phyloP scores from a whole-genome alignment of 108 stramenopile genomes.

The Pseudonitzschia pungens region DNA sequence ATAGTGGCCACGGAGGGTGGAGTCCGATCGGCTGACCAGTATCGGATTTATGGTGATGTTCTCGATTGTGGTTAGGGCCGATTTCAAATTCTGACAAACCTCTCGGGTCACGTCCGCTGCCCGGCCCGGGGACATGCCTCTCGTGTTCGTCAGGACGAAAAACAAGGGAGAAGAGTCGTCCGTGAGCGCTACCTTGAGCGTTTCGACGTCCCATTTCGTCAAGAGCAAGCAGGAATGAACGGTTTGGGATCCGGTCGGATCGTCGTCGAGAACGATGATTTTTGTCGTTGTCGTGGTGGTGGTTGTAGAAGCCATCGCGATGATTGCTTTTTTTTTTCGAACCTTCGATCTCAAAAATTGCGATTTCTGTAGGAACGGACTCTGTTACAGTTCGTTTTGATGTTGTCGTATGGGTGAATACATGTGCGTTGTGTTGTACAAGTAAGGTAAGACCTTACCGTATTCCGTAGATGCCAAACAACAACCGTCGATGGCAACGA shows the following conservation, averaged over 20 bases:
- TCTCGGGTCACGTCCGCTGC: slow-evolving; percentile 32
- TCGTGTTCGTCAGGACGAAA: slow-evolving; percentile 55
- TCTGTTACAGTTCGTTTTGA: no score
- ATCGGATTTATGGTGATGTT: slow-evolving; percentile 14
- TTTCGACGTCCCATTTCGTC: slow-evolving; percentile 39
- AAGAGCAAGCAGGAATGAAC: slow-evolving; percentile 52
- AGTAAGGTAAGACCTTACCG: no score
- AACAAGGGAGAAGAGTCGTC: slow-evolving; percentile 27
- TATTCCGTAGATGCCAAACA: no score
- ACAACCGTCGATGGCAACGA: no score
- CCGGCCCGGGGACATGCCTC: slow-evolving; percentile 28
- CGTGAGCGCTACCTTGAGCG: slow-evolving; percentile 31
- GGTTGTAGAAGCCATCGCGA: not conserved
- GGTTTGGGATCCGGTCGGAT: slow-evolving; percentile 61
- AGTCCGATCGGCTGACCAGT: slow-evolving; percentile 48
- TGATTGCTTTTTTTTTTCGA: no score
- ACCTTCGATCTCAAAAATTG: no score
- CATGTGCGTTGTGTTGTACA: no score
- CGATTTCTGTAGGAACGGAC: no score
- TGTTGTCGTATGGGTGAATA: no score
- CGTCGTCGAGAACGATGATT: slow-evolving; percentile 51
- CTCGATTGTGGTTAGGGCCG: not conserved
- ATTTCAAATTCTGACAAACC: slow-evolving; percentile 20
- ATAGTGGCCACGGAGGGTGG: slow-evolving; percentile 58
- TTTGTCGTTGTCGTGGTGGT: slow-evolving; percentile 18